phyloP scores from a whole-genome alignment of 768 basidiomycete species.

The Termitomyces eurrhizus region DNA sequence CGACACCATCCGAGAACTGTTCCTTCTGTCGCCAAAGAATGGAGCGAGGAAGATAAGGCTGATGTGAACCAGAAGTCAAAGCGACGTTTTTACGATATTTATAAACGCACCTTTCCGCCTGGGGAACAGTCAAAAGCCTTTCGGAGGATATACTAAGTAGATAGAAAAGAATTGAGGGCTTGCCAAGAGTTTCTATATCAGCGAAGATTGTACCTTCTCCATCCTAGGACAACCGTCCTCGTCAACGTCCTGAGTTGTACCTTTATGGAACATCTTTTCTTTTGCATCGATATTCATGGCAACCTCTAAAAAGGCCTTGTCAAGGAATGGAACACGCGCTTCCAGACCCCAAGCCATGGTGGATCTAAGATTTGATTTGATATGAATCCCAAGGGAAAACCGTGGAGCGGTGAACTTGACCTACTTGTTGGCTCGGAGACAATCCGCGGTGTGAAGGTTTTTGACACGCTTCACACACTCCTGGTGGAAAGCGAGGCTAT shows the following conservation, averaged over 20 bases:
- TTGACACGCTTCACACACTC: slow-evolving; percentile 94
- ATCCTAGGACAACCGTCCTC: slow-evolving; percentile 85
- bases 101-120: slow-evolving; percentile 57
- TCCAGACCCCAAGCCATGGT: slow-evolving; percentile 99
- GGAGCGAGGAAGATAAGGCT: slow-evolving; percentile 90
- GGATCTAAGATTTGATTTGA: slow-evolving; percentile 45
- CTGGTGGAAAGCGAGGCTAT: slow-evolving; percentile 85
- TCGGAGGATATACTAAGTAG: slow-evolving; percentile 78
- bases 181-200: neutral
- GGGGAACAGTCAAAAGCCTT: slow-evolving; percentile 92
- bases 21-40: slow-evolving; percentile 99
- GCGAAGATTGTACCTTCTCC: slow-evolving; percentile 71
- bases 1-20: slow-evolving; percentile 98
- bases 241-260: slow-evolving; percentile 67
- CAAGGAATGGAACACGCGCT: slow-evolving; percentile 97
- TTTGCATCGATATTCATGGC: slow-evolving; percentile 88
- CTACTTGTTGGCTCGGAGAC: slow-evolving; percentile 96
- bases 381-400: neutral
- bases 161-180: neutral
- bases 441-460: slow-evolving; percentile 96
- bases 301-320: slow-evolving; percentile 92
- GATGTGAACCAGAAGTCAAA: slow-evolving; percentile 3
- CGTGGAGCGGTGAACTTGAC: slow-evolving; percentile 17
- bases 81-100: neutral
- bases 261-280: slow-evolving; percentile 88